phyloP scores from a whole-genome alignment of 768 basidiomycete genomes.

The Paxillus ammoniavirescens region DNA sequence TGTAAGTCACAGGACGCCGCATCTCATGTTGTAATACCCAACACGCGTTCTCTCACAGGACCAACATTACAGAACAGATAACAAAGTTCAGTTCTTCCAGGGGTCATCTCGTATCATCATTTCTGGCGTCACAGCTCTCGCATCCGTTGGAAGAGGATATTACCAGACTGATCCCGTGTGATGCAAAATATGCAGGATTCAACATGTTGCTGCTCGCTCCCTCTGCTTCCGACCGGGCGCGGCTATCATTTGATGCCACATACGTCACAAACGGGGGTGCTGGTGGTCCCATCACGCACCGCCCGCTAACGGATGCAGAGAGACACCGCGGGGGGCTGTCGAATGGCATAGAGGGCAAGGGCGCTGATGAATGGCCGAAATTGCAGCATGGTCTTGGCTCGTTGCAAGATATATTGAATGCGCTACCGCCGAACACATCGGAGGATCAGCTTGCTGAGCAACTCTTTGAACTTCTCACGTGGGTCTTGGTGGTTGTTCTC shows the following conservation, averaged over 20 bases:
- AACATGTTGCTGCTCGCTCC: slow-evolving; percentile 71
- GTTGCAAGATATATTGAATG: slow-evolving; percentile 44
- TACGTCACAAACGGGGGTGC: slow-evolving; percentile 73
- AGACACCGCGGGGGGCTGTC: slow-evolving; percentile 60
- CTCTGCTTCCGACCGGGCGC: background rate
- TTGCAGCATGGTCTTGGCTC: slow-evolving; percentile 54
- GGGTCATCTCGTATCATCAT: slow-evolving; percentile 65
- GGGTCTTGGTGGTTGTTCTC: slow-evolving; percentile 34
- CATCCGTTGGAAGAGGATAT: slow-evolving; percentile 49
- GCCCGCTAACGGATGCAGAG: slow-evolving; percentile 51
- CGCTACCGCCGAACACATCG: slow-evolving; percentile 33
- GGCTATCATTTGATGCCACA: slow-evolving; percentile 48
- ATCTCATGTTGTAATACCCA: background rate
- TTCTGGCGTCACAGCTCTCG: slow-evolving; percentile 54
- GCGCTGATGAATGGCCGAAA: slow-evolving; percentile 71
- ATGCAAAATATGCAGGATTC: slow-evolving; percentile 72
- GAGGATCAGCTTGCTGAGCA: slow-evolving; percentile 55
- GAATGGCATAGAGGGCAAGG: slow-evolving; percentile 69
- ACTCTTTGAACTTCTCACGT: slow-evolving; percentile 71
- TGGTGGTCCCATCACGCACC: slow-evolving; percentile 55
- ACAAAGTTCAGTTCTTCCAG: slow-evolving; percentile 55
- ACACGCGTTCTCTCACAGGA: slow-evolving; percentile 43
- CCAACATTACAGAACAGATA: slow-evolving; percentile 78
- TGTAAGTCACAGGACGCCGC: slow-evolving; percentile 49
- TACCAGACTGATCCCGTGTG: slow-evolving; percentile 43